Evolutionary conservation across 352 stramenopile genomes (phyloP), one percentile per base, ranked within the genome.

Genomic region (Globisporangium viniferum): DNA sequence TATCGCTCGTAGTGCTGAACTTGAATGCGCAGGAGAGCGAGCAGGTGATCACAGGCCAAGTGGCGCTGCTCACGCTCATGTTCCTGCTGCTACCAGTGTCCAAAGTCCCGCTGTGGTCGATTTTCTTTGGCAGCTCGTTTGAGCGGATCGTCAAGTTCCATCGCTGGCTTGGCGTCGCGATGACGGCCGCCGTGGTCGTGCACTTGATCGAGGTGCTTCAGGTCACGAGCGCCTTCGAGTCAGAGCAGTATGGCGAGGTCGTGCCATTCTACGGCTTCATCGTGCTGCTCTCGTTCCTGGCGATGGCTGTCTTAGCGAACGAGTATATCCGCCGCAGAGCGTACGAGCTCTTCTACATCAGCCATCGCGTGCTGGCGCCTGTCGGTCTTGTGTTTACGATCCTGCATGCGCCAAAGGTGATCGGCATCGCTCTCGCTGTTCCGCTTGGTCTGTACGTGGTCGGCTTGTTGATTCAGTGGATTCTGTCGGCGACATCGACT

Each of bases 111-210:
- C 69, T 93, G 22, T 93, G 85, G 85, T 84, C 80, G 12, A 63
- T 88, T 29, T 75, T 88, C 53, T 94, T 94, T 29, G 82, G 82
- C 62, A 88, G 73, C 59, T 92, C 83, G 35, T 91, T 92, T 46
- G 87, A 94, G 58, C 87, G 87, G 22, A 90, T 93, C 29, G 69
- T 93, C 73, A 93, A 93, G 77, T 95, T 93, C 57, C 87, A 95
- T 69, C 87, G 87, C 57, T 93, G 84, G 82, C 74, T 95, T n/a
- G 87, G 85, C 7, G 61, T 92, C 55, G 54, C 76, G 29, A 75
- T 90, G 69, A 83, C 76, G 20, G 53, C 92, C 14, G 75, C 79
- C 8, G 74, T 81, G 35, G 62, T 93, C 39, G 65, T 92, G 5
- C 87, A 94, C 71, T 65, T 93, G 51, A 65, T 91, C 10, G 61